Evolutionary conservation across 768 basidiomycete species (phyloP).

Genomic region (Fibroporia radiculosa): DNA sequence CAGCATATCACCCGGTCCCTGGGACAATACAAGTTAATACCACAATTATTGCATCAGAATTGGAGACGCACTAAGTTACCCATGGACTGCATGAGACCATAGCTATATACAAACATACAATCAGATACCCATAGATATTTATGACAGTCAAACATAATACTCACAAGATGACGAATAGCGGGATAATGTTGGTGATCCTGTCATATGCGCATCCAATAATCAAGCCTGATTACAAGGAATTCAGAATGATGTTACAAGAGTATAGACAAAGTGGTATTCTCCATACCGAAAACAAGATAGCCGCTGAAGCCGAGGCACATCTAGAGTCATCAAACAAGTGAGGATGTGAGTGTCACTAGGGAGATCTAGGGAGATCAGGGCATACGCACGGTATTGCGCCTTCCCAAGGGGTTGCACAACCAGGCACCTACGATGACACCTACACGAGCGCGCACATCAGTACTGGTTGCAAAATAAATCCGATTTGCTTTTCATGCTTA

Average conservation of each 20-base stretch:
- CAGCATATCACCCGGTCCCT: slow-evolving; percentile 70
- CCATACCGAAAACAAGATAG: slow-evolving; percentile 54
- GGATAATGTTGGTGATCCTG: slow-evolving; percentile 52
- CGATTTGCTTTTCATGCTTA: background rate
- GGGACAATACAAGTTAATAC: background rate
- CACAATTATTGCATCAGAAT: background rate
- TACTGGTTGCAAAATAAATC: background rate
- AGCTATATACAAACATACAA: slow-evolving; percentile 29
- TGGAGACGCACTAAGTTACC: slow-evolving; percentile 46
- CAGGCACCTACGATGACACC: slow-evolving; percentile 27
- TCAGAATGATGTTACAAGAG: slow-evolving; percentile 37
- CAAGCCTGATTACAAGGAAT: slow-evolving; percentile 54
- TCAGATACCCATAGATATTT: background rate
- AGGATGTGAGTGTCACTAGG: background rate
- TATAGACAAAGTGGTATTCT: background rate
- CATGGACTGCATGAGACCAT: slow-evolving; percentile 64
- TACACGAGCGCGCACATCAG: background rate
- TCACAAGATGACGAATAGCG: slow-evolving; percentile 63
- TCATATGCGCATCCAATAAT: slow-evolving; percentile 55
- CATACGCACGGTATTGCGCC: slow-evolving; percentile 45
- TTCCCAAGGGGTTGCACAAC: slow-evolving; percentile 46
- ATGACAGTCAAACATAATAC: slow-evolving; percentile 15
- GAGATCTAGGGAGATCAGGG: too few species aligned
- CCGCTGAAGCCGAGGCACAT: slow-evolving; percentile 66
- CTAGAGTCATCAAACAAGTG: slow-evolving; percentile 23